Evolutionary conservation across 2,329 filamentous ascomycete genomes (phyloP), one percentile per base, ranked within the genome.

Genomic region (Sporothrix protearum): DNA sequence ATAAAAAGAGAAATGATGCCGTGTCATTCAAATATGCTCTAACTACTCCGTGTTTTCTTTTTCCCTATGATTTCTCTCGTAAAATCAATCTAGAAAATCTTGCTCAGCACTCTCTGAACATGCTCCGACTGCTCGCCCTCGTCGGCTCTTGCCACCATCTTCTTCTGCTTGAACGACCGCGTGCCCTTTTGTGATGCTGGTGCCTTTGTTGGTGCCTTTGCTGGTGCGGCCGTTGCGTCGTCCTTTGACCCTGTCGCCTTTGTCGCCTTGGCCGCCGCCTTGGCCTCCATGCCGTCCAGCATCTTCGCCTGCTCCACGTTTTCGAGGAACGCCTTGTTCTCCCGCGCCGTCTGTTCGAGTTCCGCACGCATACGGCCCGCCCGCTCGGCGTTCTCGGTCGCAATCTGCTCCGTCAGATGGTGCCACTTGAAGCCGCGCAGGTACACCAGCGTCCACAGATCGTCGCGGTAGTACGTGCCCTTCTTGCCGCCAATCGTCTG

Each of bases 371-470:
- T 88, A 76, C 92, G 86, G 76, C 89, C 91, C 70, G 89, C 86
- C 72, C 92, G 83, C 81, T 95, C 92, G 5, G 92, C 92, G 78
- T 94, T 93, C 83, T 96, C 93, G 36, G 90, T 87, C 53, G 91
- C 86, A 75, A 95, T 94, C 81, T 94, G 91, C 79, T 92, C 91
- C 71, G 91, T 93, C 74, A 90, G 80, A 76, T 89, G 75, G 68
- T 86, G 83, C 93, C 93, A 96, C 80, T 95, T 96, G 82, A 96
- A 95, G 1, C 92, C 92, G 74, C 88, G 91, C 74, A 96, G 82
- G 78, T 96, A 96, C 73, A 92, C 86, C 74, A 96, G 82, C 76
- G 91, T 94, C 93, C 93, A 96, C 59, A 96, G 86, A 79, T 96
- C 93, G 79, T 96, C 93, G 76, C 92, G 88, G 82, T 95, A 96